Conservation (phyloP, 2,329 filamentous ascomycete species). For the Apiospora saccharicola region DNA sequence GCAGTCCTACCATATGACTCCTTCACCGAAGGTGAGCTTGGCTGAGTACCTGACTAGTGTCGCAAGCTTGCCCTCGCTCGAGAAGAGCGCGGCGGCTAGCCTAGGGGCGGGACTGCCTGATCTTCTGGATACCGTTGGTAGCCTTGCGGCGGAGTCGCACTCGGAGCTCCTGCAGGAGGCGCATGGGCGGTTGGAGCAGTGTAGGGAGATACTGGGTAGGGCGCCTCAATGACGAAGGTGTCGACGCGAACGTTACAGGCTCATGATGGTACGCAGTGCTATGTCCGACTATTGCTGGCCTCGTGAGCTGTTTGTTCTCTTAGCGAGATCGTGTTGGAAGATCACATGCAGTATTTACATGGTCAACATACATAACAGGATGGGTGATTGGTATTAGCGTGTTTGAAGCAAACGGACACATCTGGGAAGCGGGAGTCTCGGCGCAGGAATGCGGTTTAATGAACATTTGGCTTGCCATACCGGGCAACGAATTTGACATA, state of each 20-base stretch:
- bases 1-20: slow-evolving; percentile 35
- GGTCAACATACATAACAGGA: not conserved
- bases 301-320: no score
- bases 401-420: not conserved
- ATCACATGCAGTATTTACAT: not conserved
- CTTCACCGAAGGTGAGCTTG: slow-evolving; percentile 42
- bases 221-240: not conserved
- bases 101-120: slow-evolving; percentile 64
- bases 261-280: no score
- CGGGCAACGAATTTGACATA: not conserved
- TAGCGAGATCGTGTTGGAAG: not conserved
- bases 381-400: not conserved
- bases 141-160: slow-evolving; percentile 52
- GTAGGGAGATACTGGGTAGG: slow-evolving; percentile 59
- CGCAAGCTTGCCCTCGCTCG: slow-evolving; percentile 74
- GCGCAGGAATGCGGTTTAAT: slow-evolving; percentile 1
- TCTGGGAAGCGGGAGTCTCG: not conserved
- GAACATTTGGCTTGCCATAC: not conserved
- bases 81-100: slow-evolving; percentile 70
- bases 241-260: no score
- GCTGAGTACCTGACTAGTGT: slow-evolving; percentile 64
- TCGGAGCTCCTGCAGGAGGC: slow-evolving; percentile 82
- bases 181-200: slow-evolving; percentile 72
- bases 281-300: no score
- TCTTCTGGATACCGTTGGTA: slow-evolving; percentile 52